Evolutionary conservation across 2,329 filamentous ascomycete genomes (phyloP).

Genomic region (Phyllosticta paracitricarpa): DNA sequence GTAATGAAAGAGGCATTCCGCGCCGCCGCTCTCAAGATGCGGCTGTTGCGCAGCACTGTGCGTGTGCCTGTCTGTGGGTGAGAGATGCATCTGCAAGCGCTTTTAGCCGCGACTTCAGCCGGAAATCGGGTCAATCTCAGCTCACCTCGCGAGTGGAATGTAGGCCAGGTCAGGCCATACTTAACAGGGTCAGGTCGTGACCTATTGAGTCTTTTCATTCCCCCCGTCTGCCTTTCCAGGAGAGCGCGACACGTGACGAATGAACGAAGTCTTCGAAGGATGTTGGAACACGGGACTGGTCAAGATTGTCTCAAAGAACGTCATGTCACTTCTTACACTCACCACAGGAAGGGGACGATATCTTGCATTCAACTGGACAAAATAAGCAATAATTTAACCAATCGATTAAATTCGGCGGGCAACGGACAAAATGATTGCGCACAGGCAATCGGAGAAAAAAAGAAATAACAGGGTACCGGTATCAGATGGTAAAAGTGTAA

Average conservation of each 20-base stretch:
- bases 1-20: not conserved
- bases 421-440: not conserved
- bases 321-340: not conserved
- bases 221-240: too few relatives aligned
- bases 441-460: not conserved
- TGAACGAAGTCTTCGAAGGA: too few relatives aligned
- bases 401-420: not conserved
- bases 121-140: not conserved
- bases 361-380: not conserved
- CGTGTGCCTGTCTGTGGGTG: not conserved
- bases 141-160: not conserved
- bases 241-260: too few relatives aligned
- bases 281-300: too few relatives aligned
- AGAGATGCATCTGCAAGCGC: not conserved
- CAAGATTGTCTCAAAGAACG: too few relatives aligned
- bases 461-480: not conserved
- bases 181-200: not conserved
- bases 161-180: not conserved
- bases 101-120: not conserved
- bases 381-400: not conserved
- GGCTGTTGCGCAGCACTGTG: not conserved
- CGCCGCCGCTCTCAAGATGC: not conserved
- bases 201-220: not conserved
- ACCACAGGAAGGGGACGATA: not conserved
- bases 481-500: not conserved